These are phyloP conservation scores for Pleurozium schreberi DNA, from an alignment of 225 moss, liverwort and hornwort species.

Conservation along the genomic window DNA sequence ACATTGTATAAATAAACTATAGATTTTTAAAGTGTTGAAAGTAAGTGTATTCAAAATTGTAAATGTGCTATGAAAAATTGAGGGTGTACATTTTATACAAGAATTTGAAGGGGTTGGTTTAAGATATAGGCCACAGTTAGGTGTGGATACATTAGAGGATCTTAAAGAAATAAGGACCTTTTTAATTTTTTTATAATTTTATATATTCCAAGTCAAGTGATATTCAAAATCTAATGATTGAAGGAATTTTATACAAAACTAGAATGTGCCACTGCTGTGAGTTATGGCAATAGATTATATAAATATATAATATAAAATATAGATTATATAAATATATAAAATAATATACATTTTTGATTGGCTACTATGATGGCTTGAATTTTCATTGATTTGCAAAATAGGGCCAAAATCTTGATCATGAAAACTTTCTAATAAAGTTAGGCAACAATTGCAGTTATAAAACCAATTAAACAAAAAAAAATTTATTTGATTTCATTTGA, in stretches of 20 bases:
- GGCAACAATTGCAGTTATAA: rapidly evolving
- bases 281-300: too few species aligned
- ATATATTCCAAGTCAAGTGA: too few species aligned
- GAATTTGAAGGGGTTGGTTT: neutral
- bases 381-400: neutral
- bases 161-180: too few species aligned
- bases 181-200: too few species aligned
- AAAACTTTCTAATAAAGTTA: neutral
- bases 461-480: neutral
- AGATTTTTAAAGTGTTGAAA: neutral
- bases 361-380: neutral
- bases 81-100: neutral
- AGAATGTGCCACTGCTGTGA: too few species aligned
- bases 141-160: too few species aligned
- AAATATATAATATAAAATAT: too few species aligned
- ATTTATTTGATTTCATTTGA: too few species aligned
- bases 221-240: neutral
- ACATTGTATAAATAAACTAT: neutral
- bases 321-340: too few species aligned
- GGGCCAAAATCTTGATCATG: neutral
- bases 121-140: too few species aligned
- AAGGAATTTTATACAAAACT: neutral
- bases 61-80: rapidly evolving
- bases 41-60: neutral
- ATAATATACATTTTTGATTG: too few species aligned